Conservation (phyloP, 2,329 filamentous ascomycete species). For the Drechslera avenae region DNA sequence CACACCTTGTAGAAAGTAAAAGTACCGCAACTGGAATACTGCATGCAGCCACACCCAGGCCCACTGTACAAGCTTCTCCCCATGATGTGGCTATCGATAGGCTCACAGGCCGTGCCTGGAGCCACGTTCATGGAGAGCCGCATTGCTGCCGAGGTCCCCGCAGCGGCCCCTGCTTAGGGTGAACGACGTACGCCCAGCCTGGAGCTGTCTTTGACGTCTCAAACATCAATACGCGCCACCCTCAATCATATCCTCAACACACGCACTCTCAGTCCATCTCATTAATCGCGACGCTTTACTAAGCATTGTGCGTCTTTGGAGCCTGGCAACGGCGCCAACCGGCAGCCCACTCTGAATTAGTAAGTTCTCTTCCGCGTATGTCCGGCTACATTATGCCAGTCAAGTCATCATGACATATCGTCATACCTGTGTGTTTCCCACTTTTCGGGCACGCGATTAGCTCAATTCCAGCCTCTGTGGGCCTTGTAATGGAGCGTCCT, state of each 20-base stretch:
- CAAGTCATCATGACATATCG: constrained; percentile 33
- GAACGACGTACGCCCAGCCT: constrained; percentile 15
- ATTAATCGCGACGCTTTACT: background rate
- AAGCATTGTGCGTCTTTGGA: background rate
- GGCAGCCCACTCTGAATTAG: constrained; percentile 17
- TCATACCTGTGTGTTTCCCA: constrained; percentile 26
- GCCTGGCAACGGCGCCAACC: constrained; percentile 1
- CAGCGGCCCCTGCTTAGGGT: constrained; percentile 5
- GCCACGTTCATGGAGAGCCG: constrained; percentile 15
- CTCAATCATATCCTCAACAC: background rate
- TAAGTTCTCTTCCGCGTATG: constrained; percentile 25
- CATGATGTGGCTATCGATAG: constrained; percentile 3
- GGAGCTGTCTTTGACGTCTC: constrained; percentile 10
- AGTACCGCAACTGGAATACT: background rate
- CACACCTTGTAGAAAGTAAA: no score
- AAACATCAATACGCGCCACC: constrained; percentile 16
- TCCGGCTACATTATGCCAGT: constrained; percentile 24
- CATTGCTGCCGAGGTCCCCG: constrained; percentile 12
- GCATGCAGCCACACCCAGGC: background rate
- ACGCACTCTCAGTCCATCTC: constrained; percentile 1
- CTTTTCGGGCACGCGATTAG: constrained; percentile 19
- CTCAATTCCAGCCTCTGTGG: constrained; percentile 6
- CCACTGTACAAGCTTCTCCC: background rate
- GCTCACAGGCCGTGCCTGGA: constrained; percentile 7
- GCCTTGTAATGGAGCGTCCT: background rate